A percentile compares a stretch with the other conserved stretches of the same genome.
These are phyloP conservation scores for Fusarium nisikadoi DNA, from an alignment of 2,329 filamentous ascomycete species.

Conservation along the genomic window DNA sequence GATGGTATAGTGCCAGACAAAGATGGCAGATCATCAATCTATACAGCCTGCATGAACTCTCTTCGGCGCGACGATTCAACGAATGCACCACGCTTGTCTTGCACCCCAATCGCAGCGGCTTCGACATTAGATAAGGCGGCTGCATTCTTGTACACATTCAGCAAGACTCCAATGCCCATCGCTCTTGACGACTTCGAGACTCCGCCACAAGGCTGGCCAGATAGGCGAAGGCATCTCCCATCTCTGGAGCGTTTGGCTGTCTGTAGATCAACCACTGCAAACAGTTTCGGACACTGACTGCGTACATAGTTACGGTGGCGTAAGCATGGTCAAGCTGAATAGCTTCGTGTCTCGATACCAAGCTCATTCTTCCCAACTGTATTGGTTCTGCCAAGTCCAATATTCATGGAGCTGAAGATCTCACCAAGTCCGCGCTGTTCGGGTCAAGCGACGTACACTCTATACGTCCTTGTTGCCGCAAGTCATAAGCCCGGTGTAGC, in stretches of 20 bases:
- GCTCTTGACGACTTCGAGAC: neutral
- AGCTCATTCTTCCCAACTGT: neutral
- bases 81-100: neutral
- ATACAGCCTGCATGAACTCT: rapidly evolving
- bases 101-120: neutral
- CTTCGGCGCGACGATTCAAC: neutral
- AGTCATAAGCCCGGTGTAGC: neutral
- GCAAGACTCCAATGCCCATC: neutral
- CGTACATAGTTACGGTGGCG: too few relatives aligned
- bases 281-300: neutral
- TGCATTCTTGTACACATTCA: neutral
- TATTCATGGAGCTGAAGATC: neutral
- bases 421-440: neutral
- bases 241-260: neutral
- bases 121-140: neutral
- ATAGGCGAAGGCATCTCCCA: neutral
- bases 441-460: too few relatives aligned
- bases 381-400: neutral
- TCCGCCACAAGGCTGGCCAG: neutral
- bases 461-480: rapidly evolving
- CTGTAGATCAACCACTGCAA: neutral
- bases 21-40: too few relatives aligned
- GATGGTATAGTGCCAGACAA: neutral
- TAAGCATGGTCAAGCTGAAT: too few relatives aligned
- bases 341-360: neutral